Percentiles rank a stretch among this genome's conserved stretches.
Conservation (phyloP, 768 basidiomycete species). For the Lactifluus hygrophoroides region DNA sequence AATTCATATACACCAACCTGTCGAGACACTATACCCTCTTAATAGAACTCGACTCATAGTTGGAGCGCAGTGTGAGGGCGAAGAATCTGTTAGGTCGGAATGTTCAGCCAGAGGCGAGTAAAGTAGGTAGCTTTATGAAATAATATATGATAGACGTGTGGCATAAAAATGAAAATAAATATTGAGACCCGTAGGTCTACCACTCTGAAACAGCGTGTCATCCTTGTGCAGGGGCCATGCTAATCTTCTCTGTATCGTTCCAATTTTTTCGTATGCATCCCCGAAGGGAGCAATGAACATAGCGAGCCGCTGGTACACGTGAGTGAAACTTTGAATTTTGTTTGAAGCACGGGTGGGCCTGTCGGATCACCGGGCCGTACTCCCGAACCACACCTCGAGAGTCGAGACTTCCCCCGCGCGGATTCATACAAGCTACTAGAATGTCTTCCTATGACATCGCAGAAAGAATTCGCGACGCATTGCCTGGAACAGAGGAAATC, state of each 20-base stretch:
- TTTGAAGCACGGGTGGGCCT: not conserved
- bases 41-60: no score
- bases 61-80: no score
- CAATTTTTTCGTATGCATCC: slow-evolving; percentile 98
- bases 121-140: no score
- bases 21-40: no score
- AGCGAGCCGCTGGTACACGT: no score
- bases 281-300: slow-evolving; percentile 68
- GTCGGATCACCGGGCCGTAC: not conserved
- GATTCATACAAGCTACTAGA: no score
- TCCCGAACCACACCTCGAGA: no score
- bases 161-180: no score
- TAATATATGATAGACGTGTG: no score
- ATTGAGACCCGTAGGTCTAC: slow-evolving; percentile 45
- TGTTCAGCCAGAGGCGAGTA: no score
- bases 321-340: slow-evolving; percentile 2
- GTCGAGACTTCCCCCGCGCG: no score
- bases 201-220: slow-evolving; percentile 98
- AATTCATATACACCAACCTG: not conserved
- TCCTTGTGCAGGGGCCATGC: slow-evolving; percentile 99
- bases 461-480: slow-evolving; percentile 59
- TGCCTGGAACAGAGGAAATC: slow-evolving; percentile 77
- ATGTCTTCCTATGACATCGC: slow-evolving; percentile 75
- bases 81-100: no score
- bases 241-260: slow-evolving; percentile 99